Evolutionary conservation across 352 stramenopile species (phyloP).

Genomic region (Phytopythium delawarense): DNA sequence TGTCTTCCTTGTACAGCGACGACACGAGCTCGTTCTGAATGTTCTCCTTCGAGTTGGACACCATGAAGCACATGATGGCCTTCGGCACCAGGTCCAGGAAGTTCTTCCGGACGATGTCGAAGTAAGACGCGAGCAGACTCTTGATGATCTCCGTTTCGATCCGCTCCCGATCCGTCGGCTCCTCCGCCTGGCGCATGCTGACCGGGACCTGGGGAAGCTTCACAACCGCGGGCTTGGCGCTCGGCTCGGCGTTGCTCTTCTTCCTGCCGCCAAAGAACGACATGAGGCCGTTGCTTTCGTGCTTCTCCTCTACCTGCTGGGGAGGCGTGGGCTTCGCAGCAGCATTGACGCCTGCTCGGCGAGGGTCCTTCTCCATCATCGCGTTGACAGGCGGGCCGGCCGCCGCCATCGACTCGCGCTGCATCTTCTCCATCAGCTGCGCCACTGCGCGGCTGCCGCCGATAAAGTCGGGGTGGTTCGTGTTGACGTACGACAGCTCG

Average conservation of each 20-base stretch:
- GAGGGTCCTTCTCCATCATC: slow-evolving; percentile 49
- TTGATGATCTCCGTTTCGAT: slow-evolving; percentile 99
- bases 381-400: slow-evolving; percentile 26
- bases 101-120: slow-evolving; percentile 98
- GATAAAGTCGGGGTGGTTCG: slow-evolving; percentile 99
- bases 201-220: slow-evolving; percentile 95
- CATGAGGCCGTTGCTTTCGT: slow-evolving; percentile 58
- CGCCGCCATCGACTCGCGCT: slow-evolving; percentile 75
- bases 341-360: slow-evolving; percentile 19
- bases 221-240: slow-evolving; percentile 69
- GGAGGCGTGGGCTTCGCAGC: slow-evolving; percentile 1
- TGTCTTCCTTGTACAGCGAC: slow-evolving; percentile 95
- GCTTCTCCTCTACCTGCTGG: slow-evolving; percentile 34
- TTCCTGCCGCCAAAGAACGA: slow-evolving; percentile 76
- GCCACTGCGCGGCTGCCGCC: slow-evolving; percentile 94
- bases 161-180: slow-evolving; percentile 93
- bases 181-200: slow-evolving; percentile 94
- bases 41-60: slow-evolving; percentile 93
- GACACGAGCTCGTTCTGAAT: slow-evolving; percentile 98
- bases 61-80: slow-evolving; percentile 99
- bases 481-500: slow-evolving; percentile 99
- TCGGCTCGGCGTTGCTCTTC: slow-evolving; percentile 35
- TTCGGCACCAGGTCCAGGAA: slow-evolving; percentile 99
- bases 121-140: slow-evolving; percentile 95
- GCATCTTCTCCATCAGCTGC: slow-evolving; percentile 94